phyloP scores from a whole-genome alignment of 352 stramenopile genomes.

The Pythium guiyangense region DNA sequence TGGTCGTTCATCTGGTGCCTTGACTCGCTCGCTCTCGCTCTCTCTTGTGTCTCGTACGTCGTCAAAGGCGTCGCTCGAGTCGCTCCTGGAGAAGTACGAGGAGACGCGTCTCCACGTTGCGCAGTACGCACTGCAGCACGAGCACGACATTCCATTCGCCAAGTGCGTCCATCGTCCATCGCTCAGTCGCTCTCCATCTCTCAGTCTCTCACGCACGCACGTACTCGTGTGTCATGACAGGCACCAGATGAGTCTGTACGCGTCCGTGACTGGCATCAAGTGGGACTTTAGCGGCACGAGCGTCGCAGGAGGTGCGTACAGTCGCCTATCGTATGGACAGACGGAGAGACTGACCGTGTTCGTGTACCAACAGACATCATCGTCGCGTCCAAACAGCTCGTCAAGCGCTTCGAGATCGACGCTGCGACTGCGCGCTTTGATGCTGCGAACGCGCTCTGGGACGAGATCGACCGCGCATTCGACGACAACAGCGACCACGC shows the following conservation, averaged over 20 bases:
- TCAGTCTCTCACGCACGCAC: no score
- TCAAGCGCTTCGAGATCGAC: conserved; percentile 57
- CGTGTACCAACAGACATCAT: no score
- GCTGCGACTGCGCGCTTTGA: conserved; percentile 45
- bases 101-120: conserved; percentile 50
- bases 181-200: not conserved
- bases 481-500: conserved; percentile 51
- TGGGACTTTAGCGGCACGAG: conserved; percentile 59
- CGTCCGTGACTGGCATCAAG: conserved; percentile 72
- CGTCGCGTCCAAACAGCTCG: conserved; percentile 45
- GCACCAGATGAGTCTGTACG: conserved; percentile 76
- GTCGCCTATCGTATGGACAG: no score
- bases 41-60: conserved; percentile 30
- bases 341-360: no score
- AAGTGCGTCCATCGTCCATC: conserved; percentile 37
- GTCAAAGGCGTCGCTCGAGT: conserved; percentile 55
- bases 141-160: conserved; percentile 62
- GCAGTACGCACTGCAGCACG: conserved; percentile 53
- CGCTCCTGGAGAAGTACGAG: conserved; percentile 67
- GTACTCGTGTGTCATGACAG: conserved; percentile 15
- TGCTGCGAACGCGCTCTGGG: conserved; percentile 58
- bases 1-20: not conserved
- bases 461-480: conserved; percentile 65
- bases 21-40: not conserved
- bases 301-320: conserved; percentile 44